Evolutionary conservation across 225 moss, liverwort and hornwort species (phyloP).

Genomic region (Marchantia polymorpha): DNA sequence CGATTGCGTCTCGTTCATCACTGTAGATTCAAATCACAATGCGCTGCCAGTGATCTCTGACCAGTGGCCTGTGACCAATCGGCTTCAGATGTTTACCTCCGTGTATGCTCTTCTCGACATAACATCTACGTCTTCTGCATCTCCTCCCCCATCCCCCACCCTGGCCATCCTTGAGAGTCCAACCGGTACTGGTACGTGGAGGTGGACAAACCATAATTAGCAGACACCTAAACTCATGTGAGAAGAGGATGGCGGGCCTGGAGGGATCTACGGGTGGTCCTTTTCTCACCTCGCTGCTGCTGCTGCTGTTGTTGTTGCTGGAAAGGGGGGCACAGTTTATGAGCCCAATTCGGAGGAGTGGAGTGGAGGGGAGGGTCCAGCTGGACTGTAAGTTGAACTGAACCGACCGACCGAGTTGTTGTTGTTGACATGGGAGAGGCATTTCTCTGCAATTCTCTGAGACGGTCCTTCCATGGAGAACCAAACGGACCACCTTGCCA

Average conservation of each 20-base stretch:
- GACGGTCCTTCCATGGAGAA: not conserved
- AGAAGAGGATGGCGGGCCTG: not conserved
- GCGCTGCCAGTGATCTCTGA: not conserved
- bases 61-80: not conserved
- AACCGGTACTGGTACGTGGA: not conserved
- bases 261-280: not conserved
- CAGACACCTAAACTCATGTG: not conserved
- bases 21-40: not conserved
- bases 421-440: not conserved
- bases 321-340: not conserved
- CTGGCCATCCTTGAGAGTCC: not conserved
- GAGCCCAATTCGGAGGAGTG: not conserved
- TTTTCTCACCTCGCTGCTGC: not conserved
- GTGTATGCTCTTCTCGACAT: not conserved
- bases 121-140: not conserved
- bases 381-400: conserved; percentile 1
- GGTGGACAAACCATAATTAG: not conserved
- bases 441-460: not conserved
- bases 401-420: not conserved
- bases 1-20: not conserved
- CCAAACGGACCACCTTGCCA: conserved; percentile 1
- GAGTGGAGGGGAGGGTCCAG: not conserved
- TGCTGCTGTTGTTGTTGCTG: too few species aligned
- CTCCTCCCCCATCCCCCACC: too few species aligned
- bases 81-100: not conserved